Evolutionary conservation across 129 eudicot species (phyloP), one percentile per base, ranked within the genome.

Genomic region (Tagetes patula): DNA sequence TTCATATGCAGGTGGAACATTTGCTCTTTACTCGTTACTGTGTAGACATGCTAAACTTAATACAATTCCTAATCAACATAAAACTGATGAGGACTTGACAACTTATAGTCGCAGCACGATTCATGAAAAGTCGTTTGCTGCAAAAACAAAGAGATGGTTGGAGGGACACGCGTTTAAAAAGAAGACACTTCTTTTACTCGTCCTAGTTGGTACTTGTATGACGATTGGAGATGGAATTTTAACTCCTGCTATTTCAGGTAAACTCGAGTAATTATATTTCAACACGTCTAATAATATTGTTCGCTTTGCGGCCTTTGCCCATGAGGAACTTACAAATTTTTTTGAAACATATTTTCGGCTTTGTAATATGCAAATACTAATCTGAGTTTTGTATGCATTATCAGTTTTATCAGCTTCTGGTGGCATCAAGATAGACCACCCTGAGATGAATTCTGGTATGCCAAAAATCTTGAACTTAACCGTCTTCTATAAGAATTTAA

Each of bases 221-320:
- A 90, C 89, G 1, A 86, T 93, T 40, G 98, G 98, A 38, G 98
- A 93, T 74, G 98, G 98, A 62, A 89, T 93, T 79, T 83, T 93
- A 63, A 93, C 98, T 78, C 98, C 98, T n/a, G 98, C 96, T 61
- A 93, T 93, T 70, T 93, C 98, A 60, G 98, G 98, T 93, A 77
- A 65, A 60, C 73, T 36, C 46, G 1, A 14, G 66, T 69, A 39
- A 13, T 30, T 73, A 42, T 30, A 47, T 52, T 55, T 59, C 3
- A 39, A 61, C 27, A 20, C 27, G 27, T 20, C 27, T 20, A 20
- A 20, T 20, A 20, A 20, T 20, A 20, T 20, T 20, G 27, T 20
- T 20, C 27, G 27, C 27, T 20, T 20, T 20, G 27, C 27, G 27
- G 27, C 27, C 27, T 4, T 14, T 54, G 38, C 7, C 32, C 7